phyloP scores from a whole-genome alignment of 2,329 filamentous ascomycete species.

The Aspergillus sp. region DNA sequence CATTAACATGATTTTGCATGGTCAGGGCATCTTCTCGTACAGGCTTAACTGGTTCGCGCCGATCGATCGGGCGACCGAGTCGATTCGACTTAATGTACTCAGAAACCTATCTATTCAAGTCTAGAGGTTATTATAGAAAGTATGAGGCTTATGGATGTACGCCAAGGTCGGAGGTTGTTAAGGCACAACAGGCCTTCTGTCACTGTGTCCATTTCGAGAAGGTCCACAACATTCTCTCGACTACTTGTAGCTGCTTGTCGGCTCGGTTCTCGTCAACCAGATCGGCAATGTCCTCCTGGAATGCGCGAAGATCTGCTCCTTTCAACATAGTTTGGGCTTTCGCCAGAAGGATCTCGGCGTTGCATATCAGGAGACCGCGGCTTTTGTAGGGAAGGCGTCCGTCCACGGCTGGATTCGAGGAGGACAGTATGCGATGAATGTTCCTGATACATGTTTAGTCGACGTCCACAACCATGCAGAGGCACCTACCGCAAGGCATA shows the following conservation, averaged over 20 bases:
- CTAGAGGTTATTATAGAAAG: too few relatives aligned
- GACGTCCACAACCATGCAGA: neutral
- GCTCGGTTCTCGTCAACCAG: conserved; percentile 79
- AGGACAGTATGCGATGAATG: conserved; percentile 78
- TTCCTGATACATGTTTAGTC: conserved; percentile 55
- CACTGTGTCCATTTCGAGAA: conserved; percentile 74
- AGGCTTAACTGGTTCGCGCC: too few relatives aligned
- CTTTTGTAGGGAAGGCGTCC: conserved; percentile 87
- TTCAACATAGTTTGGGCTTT: conserved; percentile 72
- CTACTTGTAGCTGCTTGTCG: conserved; percentile 74
- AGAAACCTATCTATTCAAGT: too few relatives aligned
- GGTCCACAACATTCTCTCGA: conserved; percentile 86
- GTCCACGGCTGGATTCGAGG: conserved; percentile 70
- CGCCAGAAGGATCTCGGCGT: conserved; percentile 80
- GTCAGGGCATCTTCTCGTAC: too few relatives aligned
- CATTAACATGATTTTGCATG: too few relatives aligned
- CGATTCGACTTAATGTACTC: too few relatives aligned
- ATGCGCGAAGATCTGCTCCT: conserved; percentile 76
- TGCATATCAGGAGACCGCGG: conserved; percentile 85
- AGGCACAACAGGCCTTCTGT: neutral
- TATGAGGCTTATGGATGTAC: too few relatives aligned
- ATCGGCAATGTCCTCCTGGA: conserved; percentile 85
- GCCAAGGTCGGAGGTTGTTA: neutral
- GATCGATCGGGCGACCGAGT: too few relatives aligned
- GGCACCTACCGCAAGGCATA: conserved; percentile 69